Evolutionary conservation across 2,329 filamentous ascomycete genomes (phyloP).

Genomic region (Myrmaecium sp.): DNA sequence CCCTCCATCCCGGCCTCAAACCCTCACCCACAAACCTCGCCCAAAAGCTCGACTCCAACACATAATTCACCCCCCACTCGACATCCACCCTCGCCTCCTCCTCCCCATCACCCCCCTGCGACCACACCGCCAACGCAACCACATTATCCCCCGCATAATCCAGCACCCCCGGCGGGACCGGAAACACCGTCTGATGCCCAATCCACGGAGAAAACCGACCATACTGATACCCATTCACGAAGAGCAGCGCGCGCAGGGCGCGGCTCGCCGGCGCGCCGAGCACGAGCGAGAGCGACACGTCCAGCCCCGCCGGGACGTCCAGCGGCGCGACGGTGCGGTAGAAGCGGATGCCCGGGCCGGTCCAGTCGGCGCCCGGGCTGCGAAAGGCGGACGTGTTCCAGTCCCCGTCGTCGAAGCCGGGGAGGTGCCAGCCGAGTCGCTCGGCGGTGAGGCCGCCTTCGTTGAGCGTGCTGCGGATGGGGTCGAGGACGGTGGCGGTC

Average conservation of each 20-base stretch:
- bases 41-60: conserved; percentile 35
- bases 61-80: conserved; percentile 37
- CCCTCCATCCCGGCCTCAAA: conserved; percentile 34
- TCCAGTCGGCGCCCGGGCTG: conserved; percentile 24
- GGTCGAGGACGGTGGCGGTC: conserved; percentile 29
- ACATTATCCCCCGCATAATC: conserved; percentile 42
- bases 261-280: conserved; percentile 29
- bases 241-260: conserved; percentile 37
- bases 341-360: conserved; percentile 35
- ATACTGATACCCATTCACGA: conserved; percentile 50
- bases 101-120: conserved; percentile 33
- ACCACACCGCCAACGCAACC: conserved; percentile 42
- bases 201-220: conserved; percentile 43
- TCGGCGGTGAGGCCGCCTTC: conserved; percentile 43
- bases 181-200: conserved; percentile 43
- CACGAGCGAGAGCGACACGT: conserved; percentile 40
- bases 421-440: conserved; percentile 41
- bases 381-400: conserved; percentile 22
- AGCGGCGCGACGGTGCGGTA: conserved; percentile 39
- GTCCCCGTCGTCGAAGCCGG: conserved; percentile 32
- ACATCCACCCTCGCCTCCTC: conserved; percentile 33
- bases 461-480: conserved; percentile 36
- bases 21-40: conserved; percentile 31
- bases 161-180: conserved; percentile 41
- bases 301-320: conserved; percentile 32